Evolutionary conservation across 768 basidiomycete species (phyloP).

Genomic region (Guyanaporus albipodus): DNA sequence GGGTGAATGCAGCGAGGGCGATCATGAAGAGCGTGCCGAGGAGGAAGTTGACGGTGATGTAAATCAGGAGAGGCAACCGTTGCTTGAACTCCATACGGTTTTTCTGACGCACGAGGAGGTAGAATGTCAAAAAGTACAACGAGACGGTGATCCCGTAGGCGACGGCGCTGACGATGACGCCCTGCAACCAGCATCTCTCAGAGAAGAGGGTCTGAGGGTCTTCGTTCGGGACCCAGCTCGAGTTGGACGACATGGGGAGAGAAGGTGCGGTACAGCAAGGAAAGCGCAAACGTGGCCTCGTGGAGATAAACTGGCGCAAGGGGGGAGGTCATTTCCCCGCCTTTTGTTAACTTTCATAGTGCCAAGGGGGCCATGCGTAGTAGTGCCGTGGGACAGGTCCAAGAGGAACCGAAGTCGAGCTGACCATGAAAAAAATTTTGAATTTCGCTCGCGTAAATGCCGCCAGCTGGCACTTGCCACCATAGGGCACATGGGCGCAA

Average conservation of each 20-base stretch:
- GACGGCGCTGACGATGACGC: constrained; percentile 7
- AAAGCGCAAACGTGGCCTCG: no score
- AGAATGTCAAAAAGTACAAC: constrained; percentile 8
- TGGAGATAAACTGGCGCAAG: no score
- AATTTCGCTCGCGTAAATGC: no score
- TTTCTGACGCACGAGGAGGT: constrained; percentile 3
- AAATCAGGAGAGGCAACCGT: constrained; percentile 5
- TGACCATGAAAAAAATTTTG: no score
- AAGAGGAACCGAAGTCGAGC: no score
- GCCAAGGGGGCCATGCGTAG: no score
- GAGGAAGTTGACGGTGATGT: constrained; percentile 2
- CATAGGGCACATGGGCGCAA: no score
- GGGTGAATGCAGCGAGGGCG: constrained; percentile 18
- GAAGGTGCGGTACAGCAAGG: neutral
- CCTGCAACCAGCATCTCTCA: constrained; percentile 20
- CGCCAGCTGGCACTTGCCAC: no score
- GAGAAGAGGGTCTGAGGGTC: constrained; percentile 11
- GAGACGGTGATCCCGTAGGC: constrained; percentile 7
- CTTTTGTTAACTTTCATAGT: no score
- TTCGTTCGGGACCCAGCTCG: constrained; percentile 17
- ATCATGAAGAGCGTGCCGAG: constrained; percentile 18
- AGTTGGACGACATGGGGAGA: constrained; percentile 13
- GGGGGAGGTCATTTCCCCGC: no score
- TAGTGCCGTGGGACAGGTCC: no score
- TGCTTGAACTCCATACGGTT: constrained; percentile 2